Percentiles rank a stretch among this genome's conserved stretches.
phyloP scores from a whole-genome alignment of 2,329 filamentous ascomycete genomes.

The Cryphonectria nitschkei region DNA sequence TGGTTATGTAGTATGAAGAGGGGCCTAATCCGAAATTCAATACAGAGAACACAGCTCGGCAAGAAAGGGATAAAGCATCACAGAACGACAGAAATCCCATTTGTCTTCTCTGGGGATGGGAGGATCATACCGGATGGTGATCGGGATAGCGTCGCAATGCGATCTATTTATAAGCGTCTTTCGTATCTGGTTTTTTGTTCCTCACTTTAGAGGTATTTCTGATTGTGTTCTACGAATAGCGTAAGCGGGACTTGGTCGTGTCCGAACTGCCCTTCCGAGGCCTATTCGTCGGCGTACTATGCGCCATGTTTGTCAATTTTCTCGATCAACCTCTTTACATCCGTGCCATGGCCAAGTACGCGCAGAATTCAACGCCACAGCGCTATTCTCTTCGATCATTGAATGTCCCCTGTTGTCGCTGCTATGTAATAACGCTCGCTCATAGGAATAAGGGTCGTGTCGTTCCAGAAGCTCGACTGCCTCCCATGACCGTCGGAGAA shows the following conservation, averaged over 20 bases:
- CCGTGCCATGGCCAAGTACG: conserved; percentile 44
- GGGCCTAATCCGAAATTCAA: background rate
- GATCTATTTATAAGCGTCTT: conserved; percentile 37
- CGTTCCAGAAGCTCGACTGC: conserved; percentile 46
- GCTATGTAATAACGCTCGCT: conserved; percentile 3
- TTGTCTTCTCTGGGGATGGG: background rate
- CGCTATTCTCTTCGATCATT: background rate
- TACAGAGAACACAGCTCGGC: background rate
- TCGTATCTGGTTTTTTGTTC: conserved; percentile 52
- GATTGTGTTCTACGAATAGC: conserved; percentile 48
- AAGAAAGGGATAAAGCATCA: background rate
- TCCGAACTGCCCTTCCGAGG: conserved; percentile 50
- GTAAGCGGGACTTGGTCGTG: conserved; percentile 46
- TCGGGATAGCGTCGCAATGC: background rate
- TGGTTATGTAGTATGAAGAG: background rate
- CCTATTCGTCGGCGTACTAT: conserved; percentile 48
- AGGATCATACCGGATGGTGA: background rate
- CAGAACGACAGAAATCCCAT: background rate
- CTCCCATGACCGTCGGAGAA: conserved; percentile 50
- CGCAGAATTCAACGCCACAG: background rate
- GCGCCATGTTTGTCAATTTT: conserved; percentile 45
- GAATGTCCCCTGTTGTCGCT: background rate
- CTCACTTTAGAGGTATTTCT: conserved; percentile 51
- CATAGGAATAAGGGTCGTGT: conserved; percentile 38
- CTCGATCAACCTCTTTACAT: conserved; percentile 40